Evolutionary conservation across 2,329 filamentous ascomycete species (phyloP), one percentile per base, ranked within the genome.

Genomic region (Aureobasidium sp.): DNA sequence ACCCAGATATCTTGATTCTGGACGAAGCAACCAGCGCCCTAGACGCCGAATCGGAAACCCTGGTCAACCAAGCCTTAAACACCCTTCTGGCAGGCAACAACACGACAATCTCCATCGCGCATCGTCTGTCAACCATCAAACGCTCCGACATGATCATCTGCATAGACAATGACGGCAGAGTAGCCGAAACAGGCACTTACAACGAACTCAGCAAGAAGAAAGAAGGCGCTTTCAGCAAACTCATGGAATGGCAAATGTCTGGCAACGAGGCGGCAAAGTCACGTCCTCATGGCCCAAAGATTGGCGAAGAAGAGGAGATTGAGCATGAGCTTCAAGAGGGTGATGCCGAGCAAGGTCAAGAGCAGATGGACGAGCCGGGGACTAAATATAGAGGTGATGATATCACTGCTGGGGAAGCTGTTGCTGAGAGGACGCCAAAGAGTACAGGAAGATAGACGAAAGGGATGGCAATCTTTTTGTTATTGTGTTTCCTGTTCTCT

Each of bases 231-330:
- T 99, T 99, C 71, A 93, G 87, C 68, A 94, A 89, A 76, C 80
- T 99, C 59, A 99, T 99, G 94, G 93, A 97, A 75, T 97, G 92
- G 92, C 94, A 99, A 77, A 89, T 97, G 85, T 94, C 83, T 68
- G 93, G 92, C 13, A 88, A 89, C 10, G 91, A 96, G 36, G 65
- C 49, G 66, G 67, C 61, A 63, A 63, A 67, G 54, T 37, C 34
- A 5, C 66, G 63, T 55, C 66, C 49, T 54, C 64, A 44, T 1
- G 54, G 47, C 5, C 55, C 57, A n/a, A 50, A 44, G 45, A 63
- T 55, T 21, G 55, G 65, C 6, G 72, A 59, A 63, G 61, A 59
- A 32, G 61, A 63, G 34, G 61, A 59, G 13, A 32, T 59, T 39
- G 61, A 59, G 47, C 21, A 29, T 41, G 27, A 25, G 48, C 6